Evolutionary conservation across 352 stramenopile species (phyloP), one percentile per base, ranked within the genome.

Genomic region (Globisporangium parvum): DNA sequence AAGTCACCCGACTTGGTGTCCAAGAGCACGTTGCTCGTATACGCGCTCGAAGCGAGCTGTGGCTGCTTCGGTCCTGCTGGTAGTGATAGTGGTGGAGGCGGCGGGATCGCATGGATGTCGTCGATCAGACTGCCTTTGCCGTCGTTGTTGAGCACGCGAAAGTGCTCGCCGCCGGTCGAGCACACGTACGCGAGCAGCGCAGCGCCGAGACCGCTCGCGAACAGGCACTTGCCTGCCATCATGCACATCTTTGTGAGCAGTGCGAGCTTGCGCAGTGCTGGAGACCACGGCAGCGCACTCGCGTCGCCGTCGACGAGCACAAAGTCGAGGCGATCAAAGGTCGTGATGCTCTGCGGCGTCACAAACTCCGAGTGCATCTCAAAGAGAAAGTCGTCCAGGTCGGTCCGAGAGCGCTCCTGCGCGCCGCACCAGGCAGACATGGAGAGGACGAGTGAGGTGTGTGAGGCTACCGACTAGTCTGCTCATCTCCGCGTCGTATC

Each of bases 181-280:
- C 81, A 91, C 37, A 90, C 49, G 56, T 83, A 92, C 18, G 81
- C 70, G 10, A 93, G 40, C 37, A 92, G 49, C 4, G 57, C 58
- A 2, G 84, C 81, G 14, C 80, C 81, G 20, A 92, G 53, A 18
- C 74, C 70, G 52, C 69, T 84, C 31, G 70, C 80, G 56, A 84
- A 93, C 15, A 83, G 73, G 24, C 84, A 93, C 51, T 93, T 93
- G 40, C 82, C 84, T 12, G 84, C 92, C 80, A 92, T 89, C 81
- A 91, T 92, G 63, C 84, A 93, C 81, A 92, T 91, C 63, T 93
- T 93, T 21, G 68, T 70, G 18, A 88, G 62, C 21, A 88, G 49
- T 35, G 67, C 51, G 10, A 93, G 65, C 51, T 92, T 87, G 40
- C 75, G 74, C 60, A 86, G 71, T 33, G 63, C 68, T 0, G 75